Conservation (phyloP, 2,329 filamentous ascomycete species). For the Hypoxylon sp. region DNA sequence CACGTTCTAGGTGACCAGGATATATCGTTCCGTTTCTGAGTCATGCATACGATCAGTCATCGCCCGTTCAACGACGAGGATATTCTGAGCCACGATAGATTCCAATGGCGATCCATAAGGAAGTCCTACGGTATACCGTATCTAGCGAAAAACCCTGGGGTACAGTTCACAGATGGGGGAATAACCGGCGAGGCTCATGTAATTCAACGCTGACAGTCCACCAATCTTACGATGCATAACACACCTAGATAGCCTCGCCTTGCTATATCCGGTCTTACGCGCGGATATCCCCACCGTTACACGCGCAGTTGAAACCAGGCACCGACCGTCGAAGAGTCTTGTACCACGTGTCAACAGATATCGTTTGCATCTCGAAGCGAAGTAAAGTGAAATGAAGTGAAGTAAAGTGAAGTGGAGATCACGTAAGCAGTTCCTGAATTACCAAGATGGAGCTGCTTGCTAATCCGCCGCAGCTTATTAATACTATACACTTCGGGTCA, state of each 20-base stretch:
- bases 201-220: neutral
- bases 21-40: constrained; percentile 12
- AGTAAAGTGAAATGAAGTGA: neutral
- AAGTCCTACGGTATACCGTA: constrained; percentile 6
- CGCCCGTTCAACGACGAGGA: neutral
- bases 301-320: neutral
- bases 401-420: neutral
- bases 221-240: neutral
- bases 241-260: constrained; percentile 11
- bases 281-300: constrained; percentile 6
- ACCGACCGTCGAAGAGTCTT: neutral
- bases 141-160: neutral
- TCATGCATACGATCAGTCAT: constrained; percentile 12
- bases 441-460: neutral
- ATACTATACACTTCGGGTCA: neutral
- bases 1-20: neutral
- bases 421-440: neutral
- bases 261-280: neutral
- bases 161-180: neutral
- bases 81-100: neutral
- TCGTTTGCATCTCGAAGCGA: neutral
- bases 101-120: neutral
- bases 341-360: neutral
- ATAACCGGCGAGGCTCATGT: constrained; percentile 7
- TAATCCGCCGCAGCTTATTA: constrained; percentile 12